These are phyloP conservation scores for Aureobasidium sp. DNA, from an alignment of 2,329 filamentous ascomycete species.

Conservation along the genomic window DNA sequence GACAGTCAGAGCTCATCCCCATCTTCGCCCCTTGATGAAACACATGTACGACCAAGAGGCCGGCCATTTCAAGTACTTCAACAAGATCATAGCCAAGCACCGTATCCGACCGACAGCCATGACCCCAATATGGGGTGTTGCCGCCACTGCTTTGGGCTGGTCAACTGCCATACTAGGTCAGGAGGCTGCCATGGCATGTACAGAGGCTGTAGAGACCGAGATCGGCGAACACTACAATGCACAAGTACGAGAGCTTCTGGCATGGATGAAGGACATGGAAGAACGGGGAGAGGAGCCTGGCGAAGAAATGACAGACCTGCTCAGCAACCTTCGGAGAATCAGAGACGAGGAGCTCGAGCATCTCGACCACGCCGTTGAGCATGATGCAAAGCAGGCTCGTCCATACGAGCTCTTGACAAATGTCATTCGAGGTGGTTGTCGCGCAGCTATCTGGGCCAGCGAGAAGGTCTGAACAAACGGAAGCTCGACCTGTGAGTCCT, in stretches of 20 bases:
- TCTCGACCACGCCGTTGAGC: slow-evolving; percentile 85
- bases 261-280: slow-evolving; percentile 72
- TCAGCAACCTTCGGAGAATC: slow-evolving; percentile 70
- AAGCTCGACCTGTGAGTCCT: background rate
- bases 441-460: slow-evolving; percentile 86
- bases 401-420: slow-evolving; percentile 85
- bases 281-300: slow-evolving; percentile 70
- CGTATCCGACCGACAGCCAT: slow-evolving; percentile 86
- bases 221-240: slow-evolving; percentile 94
- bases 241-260: slow-evolving; percentile 73
- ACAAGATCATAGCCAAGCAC: slow-evolving; percentile 71
- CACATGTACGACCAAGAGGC: slow-evolving; percentile 99
- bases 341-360: slow-evolving; percentile 96
- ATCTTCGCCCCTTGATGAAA: slow-evolving; percentile 82
- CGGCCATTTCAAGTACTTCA: slow-evolving; percentile 79
- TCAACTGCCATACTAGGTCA: slow-evolving; percentile 78
- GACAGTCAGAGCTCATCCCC: slow-evolving; percentile 71
- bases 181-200: slow-evolving; percentile 97
- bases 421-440: slow-evolving; percentile 81
- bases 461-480: slow-evolving; percentile 53
- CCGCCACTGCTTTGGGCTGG: slow-evolving; percentile 80
- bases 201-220: slow-evolving; percentile 96
- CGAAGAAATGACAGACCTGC: slow-evolving; percentile 63
- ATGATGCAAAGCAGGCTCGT: slow-evolving; percentile 82
- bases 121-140: slow-evolving; percentile 79